phyloP scores from a whole-genome alignment of 176 grass and related monocot genomes.

The Lolium rigidum region DNA sequence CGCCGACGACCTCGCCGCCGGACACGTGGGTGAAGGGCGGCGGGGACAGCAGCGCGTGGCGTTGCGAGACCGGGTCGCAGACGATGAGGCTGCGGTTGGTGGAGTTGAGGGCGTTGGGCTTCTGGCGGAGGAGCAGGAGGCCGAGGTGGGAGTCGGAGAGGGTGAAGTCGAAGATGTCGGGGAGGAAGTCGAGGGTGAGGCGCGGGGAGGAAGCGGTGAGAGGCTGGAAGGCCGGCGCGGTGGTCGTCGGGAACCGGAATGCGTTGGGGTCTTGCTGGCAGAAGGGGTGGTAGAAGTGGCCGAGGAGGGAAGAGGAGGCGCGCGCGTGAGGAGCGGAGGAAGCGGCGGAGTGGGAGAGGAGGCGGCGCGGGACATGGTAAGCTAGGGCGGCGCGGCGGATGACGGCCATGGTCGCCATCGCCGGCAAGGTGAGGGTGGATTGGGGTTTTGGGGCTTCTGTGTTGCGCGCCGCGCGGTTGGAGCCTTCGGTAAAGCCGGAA shows the following conservation, averaged over 20 bases:
- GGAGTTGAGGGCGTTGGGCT: neutral
- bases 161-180: constrained; percentile 1
- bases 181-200: neutral
- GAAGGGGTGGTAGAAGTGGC: constrained; percentile 22
- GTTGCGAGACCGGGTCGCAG: neutral
- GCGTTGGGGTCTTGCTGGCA: neutral
- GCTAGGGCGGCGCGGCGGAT: neutral
- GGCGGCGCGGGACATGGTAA: neutral
- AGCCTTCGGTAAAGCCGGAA: neutral
- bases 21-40: neutral
- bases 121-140: constrained; percentile 19
- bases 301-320: neutral
- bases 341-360: neutral
- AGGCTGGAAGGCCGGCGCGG: neutral
- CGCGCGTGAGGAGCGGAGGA: neutral
- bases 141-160: constrained; percentile 18
- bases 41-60: neutral
- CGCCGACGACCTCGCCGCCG: neutral
- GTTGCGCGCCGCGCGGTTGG: neutral
- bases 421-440: neutral
- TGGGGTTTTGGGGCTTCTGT: neutral
- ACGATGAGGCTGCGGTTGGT: neutral
- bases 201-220: constrained; percentile 4
- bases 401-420: neutral
- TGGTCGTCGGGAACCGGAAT: neutral